Conservation (phyloP, 805 yeast genomes). For the Hanseniaspora occidentalis region DNA sequence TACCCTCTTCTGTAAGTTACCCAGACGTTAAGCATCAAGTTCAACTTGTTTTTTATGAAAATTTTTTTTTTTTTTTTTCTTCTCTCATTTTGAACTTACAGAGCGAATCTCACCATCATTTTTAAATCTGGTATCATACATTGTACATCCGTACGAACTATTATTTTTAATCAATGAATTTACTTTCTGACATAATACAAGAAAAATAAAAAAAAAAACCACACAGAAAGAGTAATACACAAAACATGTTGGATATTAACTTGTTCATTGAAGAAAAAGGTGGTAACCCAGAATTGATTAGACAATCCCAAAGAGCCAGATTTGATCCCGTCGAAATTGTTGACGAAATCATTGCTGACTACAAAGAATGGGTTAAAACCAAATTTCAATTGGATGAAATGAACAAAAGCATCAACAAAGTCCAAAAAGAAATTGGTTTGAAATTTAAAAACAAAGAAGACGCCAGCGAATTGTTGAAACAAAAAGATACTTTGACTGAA, state of each 20-base stretch:
- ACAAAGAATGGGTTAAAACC: slow-evolving; percentile 83
- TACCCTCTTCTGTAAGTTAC: no score
- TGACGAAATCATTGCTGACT: slow-evolving; percentile 85
- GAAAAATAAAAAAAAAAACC: slow-evolving; percentile 1
- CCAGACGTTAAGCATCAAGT: no score
- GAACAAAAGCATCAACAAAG: slow-evolving; percentile 77
- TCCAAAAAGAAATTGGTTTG: slow-evolving; percentile 87
- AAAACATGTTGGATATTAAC: slow-evolving; percentile 75
- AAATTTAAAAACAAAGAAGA: slow-evolving; percentile 94
- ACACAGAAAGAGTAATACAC: background rate
- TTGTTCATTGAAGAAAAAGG: slow-evolving; percentile 94
- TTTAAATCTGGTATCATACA: no score
- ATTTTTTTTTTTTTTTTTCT: no score
- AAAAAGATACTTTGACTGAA: slow-evolving; percentile 63
- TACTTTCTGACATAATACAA: background rate
- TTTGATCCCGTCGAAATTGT: slow-evolving; percentile 91
- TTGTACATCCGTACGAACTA: slow-evolving; percentile 1
- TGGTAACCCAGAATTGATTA: slow-evolving; percentile 84
- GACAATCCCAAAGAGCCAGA: slow-evolving; percentile 84
- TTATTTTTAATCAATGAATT: background rate
- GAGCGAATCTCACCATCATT: no score
- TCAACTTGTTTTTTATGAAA: no score
- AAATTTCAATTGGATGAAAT: slow-evolving; percentile 83
- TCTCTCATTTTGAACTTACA: no score
- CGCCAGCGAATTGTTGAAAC: slow-evolving; percentile 66